Evolutionary conservation across 805 yeast genomes (phyloP).

Genomic region (Ogataea ramenticola): DNA sequence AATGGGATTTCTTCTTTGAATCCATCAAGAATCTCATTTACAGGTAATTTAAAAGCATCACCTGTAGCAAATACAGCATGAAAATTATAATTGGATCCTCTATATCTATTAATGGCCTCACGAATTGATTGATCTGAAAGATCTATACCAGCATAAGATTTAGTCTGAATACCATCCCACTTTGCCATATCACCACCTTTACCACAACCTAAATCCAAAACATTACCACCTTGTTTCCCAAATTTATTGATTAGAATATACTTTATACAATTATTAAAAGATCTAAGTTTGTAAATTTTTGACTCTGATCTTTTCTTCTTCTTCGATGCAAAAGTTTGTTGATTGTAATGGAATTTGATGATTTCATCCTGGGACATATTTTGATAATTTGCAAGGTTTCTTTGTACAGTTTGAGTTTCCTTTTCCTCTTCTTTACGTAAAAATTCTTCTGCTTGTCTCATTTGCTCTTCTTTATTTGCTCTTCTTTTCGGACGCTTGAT

Average conservation of each 20-base stretch:
- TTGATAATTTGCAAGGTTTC: slow-evolving; percentile 4
- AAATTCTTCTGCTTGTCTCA: slow-evolving; percentile 15
- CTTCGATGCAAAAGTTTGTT: slow-evolving; percentile 65
- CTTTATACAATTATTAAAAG: slow-evolving; percentile 88
- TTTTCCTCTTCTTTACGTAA: slow-evolving; percentile 25
- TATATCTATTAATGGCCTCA: slow-evolving; percentile 77
- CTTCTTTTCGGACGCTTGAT: slow-evolving; percentile 24
- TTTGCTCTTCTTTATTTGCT: slow-evolving; percentile 13
- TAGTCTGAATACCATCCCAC: slow-evolving; percentile 68
- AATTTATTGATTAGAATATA: slow-evolving; percentile 73
- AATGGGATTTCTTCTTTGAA: slow-evolving; percentile 57
- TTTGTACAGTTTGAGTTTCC: slow-evolving; percentile 14
- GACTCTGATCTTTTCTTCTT: slow-evolving; percentile 59
- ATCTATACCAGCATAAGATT: slow-evolving; percentile 85
- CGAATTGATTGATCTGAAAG: slow-evolving; percentile 81
- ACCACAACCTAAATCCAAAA: slow-evolving; percentile 90
- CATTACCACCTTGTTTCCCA: slow-evolving; percentile 46
- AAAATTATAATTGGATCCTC: slow-evolving; percentile 36
- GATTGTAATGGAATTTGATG: slow-evolving; percentile 81
- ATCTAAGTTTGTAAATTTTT: slow-evolving; percentile 77
- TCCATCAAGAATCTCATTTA: slow-evolving; percentile 60
- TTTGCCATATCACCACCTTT: slow-evolving; percentile 96
- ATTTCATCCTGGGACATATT: slow-evolving; percentile 44
- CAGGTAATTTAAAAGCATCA: slow-evolving; percentile 72
- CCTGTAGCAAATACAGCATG: slow-evolving; percentile 80